Evolutionary conservation across 495 filamentous ascomycete genomes (phyloP), one percentile per base, ranked within the genome.

Genomic region (Letharia columbiana): DNA sequence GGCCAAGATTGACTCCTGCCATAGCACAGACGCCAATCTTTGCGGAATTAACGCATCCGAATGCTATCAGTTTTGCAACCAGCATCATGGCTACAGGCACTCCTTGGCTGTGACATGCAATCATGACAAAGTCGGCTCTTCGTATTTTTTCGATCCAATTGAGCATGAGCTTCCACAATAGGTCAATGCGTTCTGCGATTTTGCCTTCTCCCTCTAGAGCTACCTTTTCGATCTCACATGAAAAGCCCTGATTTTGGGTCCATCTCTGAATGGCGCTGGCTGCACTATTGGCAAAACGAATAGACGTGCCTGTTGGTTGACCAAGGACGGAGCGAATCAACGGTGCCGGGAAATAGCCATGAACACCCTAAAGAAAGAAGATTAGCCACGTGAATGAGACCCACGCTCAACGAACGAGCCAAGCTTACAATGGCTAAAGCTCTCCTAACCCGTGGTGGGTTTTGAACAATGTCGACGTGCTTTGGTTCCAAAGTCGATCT

Each of bases 161-260:
- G 39, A 97, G 78, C 37, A 97, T 77, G 3, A 98, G 80, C 73
- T 94, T 96, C 94, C 94, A 98, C 6, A 98, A 79, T 60, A 91
- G 85, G 64, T 92, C 89, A 4, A 98, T 91, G 28, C 94, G 84
- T 62, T 98, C 92, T 5, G 84, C 82, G 41, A 98, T 94, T 73
- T 89, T 91, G n/a, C 94, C 94, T 77, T 98, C 94, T n/a, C 94
- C 94, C 79, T 98, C 94, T 7, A 98, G 81, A 20, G 94, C 91
- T 8, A 98, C 87, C 71, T 95, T 96, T 70, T 96, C 91, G 60
- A 98, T 89, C 20, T 85, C 80, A 66, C 83, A 84, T 6, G 80
- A 77, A 49, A 87, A 87, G 41, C 84, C 83, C 63, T 89, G 84
- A 59, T 79, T 77, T 52, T 89, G 84, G 2, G 88, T 83, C 88